Evolutionary conservation across 768 basidiomycete genomes (phyloP).

Genomic region (Pleurotus giganteus): DNA sequence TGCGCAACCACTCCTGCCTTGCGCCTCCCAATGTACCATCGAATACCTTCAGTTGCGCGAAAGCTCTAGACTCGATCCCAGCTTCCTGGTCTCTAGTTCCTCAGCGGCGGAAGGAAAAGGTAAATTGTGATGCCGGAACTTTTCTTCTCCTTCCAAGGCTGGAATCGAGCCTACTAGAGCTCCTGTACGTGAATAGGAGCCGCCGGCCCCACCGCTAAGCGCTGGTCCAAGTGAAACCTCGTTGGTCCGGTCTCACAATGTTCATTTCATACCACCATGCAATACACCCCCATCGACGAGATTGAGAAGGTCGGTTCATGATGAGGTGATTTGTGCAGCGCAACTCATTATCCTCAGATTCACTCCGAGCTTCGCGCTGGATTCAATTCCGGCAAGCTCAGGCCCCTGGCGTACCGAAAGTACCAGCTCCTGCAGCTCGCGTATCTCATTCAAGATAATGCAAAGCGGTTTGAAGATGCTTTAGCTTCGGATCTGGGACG

Average conservation of each 20-base stretch:
- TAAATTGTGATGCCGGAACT: too few species aligned
- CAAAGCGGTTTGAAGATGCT: constrained; percentile 54
- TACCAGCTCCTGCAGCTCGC: constrained; percentile 74
- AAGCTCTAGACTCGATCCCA: too few species aligned
- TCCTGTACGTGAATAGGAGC: not conserved
- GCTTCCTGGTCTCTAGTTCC: too few species aligned
- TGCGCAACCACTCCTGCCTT: too few species aligned
- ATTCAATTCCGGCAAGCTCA: constrained; percentile 66
- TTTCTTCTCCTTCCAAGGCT: too few species aligned
- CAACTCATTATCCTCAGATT: constrained; percentile 55
- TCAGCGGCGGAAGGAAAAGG: too few species aligned
- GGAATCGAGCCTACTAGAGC: too few species aligned
- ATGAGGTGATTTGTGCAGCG: not conserved
- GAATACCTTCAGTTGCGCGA: too few species aligned
- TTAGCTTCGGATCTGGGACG: constrained; percentile 63
- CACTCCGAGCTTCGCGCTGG: constrained; percentile 51
- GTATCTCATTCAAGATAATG: constrained; percentile 74
- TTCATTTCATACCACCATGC: not conserved
- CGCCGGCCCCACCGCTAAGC: not conserved
- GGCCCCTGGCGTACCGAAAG: constrained; percentile 66
- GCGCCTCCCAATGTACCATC: too few species aligned
- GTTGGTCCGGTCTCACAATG: constrained; percentile 26
- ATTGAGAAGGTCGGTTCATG: constrained; percentile 42
- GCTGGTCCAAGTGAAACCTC: constrained; percentile 11
- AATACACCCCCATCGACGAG: constrained; percentile 51